Evolutionary conservation across 108 stramenopile genomes (phyloP).

Genomic region (Seminavis robusta): DNA sequence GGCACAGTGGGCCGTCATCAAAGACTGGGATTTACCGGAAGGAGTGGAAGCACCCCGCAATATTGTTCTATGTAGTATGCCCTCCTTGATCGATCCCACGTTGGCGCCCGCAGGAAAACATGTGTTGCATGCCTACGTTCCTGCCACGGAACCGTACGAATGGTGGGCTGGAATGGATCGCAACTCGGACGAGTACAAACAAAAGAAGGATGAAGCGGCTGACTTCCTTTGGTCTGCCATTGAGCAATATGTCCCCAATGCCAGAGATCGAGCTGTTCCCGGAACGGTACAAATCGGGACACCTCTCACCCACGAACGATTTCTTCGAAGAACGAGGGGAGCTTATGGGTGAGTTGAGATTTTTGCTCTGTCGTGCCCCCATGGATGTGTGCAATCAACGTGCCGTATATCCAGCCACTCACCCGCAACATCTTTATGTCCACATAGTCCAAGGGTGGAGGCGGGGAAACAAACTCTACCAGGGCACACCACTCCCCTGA

Average conservation of each 20-base stretch:
- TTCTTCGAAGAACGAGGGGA: conserved; percentile 60
- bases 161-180: conserved; percentile 86
- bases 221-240: conserved; percentile 91
- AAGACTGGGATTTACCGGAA: conserved; percentile 77
- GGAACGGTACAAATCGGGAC: conserved; percentile 81
- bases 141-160: conserved; percentile 89
- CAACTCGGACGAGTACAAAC: conserved; percentile 73
- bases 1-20: conserved; percentile 93
- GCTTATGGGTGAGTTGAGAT: conserved; percentile 44
- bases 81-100: conserved; percentile 77
- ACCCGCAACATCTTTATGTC: too few relatives aligned
- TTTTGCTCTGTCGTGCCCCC: too few relatives aligned
- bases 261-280: conserved; percentile 60
- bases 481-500: conserved; percentile 55
- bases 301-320: conserved; percentile 91
- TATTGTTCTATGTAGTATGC: conserved; percentile 81
- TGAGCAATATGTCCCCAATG: conserved; percentile 85
- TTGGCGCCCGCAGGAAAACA: conserved; percentile 90
- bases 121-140: conserved; percentile 90
- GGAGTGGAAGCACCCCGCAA: conserved; percentile 86
- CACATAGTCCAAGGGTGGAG: conserved; percentile 39
- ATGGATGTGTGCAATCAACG: not conserved
- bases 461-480: conserved; percentile 64
- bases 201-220: conserved; percentile 80
- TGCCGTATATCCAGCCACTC: not conserved